Evolutionary conservation across 345 rosid genomes (phyloP), one percentile per base, ranked within the genome.

Genomic region (Passiflora organensis): DNA sequence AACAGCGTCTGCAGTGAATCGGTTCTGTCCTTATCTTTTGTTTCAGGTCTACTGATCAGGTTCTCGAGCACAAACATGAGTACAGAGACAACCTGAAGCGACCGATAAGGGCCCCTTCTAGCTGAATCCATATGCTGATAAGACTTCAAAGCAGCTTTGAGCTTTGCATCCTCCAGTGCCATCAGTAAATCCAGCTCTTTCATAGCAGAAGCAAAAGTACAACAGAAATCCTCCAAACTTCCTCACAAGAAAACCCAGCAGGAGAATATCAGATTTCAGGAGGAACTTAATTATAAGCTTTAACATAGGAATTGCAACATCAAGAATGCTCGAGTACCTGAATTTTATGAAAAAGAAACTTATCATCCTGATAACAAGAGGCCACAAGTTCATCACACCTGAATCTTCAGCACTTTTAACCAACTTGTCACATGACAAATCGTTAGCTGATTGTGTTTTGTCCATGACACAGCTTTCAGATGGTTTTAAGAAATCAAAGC

Each of bases 311-410:
- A 28, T 28, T 53, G 28, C 43, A 21, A 13, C 11, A 22, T 6
- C 6, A 19, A 21, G 45, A 53, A n/a, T 53, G 23, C 44, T 32
- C 25, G 52, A 68, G 28, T 23, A 88, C 96, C 94, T 86, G 66
- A 82, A 74, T 66, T 78, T 62, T 32, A 84, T 52, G 83, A 82
- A 82, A 63, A 88, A 82, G 71, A 78, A 84, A 75, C 98, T 81
- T 28, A 66, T 62, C 48, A 77, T 74, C 64, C 88, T 73, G 56
- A 93, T 81, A 34, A 86, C 49, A 54, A 84, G 78, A 44, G 80
- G 51, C 95, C 99, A 93, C 32, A 84, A 62, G 53, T 72, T 61
- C 36, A 41, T 46, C 28, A 56, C 80, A 46, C 54, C 37, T 0
- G 53, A 63, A 54, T 58, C 46, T 48, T 63, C 24, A 38, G 68